Evolutionary conservation across 768 basidiomycete genomes (phyloP).

Genomic region (Termitomyces sp.): DNA sequence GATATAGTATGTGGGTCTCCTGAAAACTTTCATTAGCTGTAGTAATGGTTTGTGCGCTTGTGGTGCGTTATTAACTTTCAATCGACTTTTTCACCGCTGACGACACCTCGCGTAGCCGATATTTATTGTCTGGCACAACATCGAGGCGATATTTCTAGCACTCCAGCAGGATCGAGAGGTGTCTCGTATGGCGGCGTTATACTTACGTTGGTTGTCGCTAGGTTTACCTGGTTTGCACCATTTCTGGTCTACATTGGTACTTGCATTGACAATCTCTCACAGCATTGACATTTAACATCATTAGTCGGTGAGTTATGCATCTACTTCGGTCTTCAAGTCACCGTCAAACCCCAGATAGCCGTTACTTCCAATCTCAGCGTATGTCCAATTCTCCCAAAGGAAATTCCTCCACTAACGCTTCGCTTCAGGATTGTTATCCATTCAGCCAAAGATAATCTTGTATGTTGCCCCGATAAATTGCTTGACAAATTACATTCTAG

Average conservation of each 20-base stretch:
- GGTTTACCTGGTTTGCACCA: not conserved
- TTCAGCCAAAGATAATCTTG: not conserved
- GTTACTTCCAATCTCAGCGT: constrained; percentile 1
- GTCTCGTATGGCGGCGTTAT: constrained; percentile 4
- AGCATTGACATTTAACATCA: not conserved
- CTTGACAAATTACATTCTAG: constrained; percentile 73
- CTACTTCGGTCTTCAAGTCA: not conserved
- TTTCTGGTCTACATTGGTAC: not conserved
- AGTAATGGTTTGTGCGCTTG: constrained; percentile 9
- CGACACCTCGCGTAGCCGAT: not conserved
- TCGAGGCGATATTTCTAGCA: not conserved
- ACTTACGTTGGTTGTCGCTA: constrained; percentile 6
- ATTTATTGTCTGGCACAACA: not conserved
- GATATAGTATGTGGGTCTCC: not conserved
- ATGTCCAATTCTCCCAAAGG: not conserved
- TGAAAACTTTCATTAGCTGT: not conserved
- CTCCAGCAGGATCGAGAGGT: constrained; percentile 11
- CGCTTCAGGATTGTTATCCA: not conserved
- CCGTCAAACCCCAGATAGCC: not conserved
- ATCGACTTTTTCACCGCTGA: not conserved
- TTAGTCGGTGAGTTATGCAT: not conserved
- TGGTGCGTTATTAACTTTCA: not conserved
- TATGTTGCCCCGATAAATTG: constrained; percentile 5
- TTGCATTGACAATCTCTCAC: not conserved
- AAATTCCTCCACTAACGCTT: not conserved